Conservation (phyloP, 306 rosid species). For the Styphnolobium japonicum region DNA sequence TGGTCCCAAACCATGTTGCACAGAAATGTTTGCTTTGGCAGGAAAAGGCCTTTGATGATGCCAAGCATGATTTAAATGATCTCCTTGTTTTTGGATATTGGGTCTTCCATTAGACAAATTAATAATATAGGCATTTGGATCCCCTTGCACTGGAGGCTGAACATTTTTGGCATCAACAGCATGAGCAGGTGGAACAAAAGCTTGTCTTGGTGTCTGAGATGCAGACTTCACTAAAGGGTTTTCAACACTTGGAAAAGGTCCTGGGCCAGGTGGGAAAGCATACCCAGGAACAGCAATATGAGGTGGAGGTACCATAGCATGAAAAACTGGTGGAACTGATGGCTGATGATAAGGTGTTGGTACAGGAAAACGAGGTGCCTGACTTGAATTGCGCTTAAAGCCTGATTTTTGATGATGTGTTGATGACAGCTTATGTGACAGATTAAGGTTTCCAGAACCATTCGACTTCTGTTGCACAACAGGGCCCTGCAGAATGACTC, state of each 20-base stretch:
- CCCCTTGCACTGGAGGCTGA: slow-evolving; percentile 58
- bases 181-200: slow-evolving; percentile 54
- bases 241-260: slow-evolving; percentile 62
- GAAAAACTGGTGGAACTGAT: slow-evolving; percentile 49
- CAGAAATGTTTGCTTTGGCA: slow-evolving; percentile 57
- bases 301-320: slow-evolving; percentile 64
- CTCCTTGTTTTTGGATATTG: slow-evolving; percentile 58
- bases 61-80: slow-evolving; percentile 69
- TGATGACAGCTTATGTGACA: slow-evolving; percentile 48
- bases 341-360: slow-evolving; percentile 63
- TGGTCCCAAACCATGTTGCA: slow-evolving; percentile 73
- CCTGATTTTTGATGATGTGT: slow-evolving; percentile 66
- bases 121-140: slow-evolving; percentile 53
- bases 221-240: slow-evolving; percentile 56
- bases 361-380: slow-evolving; percentile 55
- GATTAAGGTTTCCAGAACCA: slow-evolving; percentile 59
- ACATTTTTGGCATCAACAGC: slow-evolving; percentile 43
- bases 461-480: slow-evolving; percentile 49
- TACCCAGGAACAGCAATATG: slow-evolving; percentile 68
- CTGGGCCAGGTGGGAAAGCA: slow-evolving; percentile 60
- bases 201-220: slow-evolving; percentile 53
- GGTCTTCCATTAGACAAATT: slow-evolving; percentile 68
- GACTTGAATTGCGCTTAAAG: slow-evolving; percentile 53
- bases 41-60: slow-evolving; percentile 67
- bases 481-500: slow-evolving; percentile 40